These are phyloP conservation scores for Delonix regia DNA, from an alignment of 306 rosid genomes.

Conservation along the genomic window DNA sequence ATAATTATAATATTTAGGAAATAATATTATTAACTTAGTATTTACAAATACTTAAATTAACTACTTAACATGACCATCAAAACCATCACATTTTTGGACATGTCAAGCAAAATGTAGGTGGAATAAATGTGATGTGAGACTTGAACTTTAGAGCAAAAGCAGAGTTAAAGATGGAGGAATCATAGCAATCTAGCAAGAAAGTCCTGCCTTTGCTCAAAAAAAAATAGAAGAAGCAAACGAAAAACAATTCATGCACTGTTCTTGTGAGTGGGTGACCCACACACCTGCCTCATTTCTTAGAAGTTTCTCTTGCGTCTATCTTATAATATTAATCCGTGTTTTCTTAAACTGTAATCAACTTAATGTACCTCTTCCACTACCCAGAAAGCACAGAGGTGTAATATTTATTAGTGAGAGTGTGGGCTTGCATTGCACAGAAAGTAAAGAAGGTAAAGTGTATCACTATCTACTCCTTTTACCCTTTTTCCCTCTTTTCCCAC, in stretches of 20 bases:
- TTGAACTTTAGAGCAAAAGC: background rate
- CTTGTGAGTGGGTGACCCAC: background rate
- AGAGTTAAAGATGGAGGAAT: background rate
- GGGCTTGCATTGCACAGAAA: background rate
- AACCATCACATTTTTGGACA: no score
- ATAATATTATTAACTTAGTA: background rate
- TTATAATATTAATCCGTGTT: background rate
- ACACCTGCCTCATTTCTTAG: background rate
- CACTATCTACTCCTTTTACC: conserved; percentile 34
- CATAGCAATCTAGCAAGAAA: no score
- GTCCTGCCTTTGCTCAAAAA: no score
- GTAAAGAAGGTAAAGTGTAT: background rate
- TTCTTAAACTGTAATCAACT: conserved; percentile 4
- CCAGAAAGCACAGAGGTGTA: background rate
- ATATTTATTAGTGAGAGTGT: no score
- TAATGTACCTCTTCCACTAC: background rate
- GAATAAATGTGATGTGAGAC: no score
- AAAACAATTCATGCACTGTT: no score
- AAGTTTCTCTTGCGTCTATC: no score
- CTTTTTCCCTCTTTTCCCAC: conserved; percentile 49
- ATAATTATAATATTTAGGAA: no score
- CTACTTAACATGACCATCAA: no score
- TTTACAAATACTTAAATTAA: background rate
- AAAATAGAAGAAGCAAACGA: no score
- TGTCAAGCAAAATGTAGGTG: no score